Evolutionary conservation across 345 rosid genomes (phyloP), one percentile per base, ranked within the genome.

Genomic region (Cardiospermum halicacabum): DNA sequence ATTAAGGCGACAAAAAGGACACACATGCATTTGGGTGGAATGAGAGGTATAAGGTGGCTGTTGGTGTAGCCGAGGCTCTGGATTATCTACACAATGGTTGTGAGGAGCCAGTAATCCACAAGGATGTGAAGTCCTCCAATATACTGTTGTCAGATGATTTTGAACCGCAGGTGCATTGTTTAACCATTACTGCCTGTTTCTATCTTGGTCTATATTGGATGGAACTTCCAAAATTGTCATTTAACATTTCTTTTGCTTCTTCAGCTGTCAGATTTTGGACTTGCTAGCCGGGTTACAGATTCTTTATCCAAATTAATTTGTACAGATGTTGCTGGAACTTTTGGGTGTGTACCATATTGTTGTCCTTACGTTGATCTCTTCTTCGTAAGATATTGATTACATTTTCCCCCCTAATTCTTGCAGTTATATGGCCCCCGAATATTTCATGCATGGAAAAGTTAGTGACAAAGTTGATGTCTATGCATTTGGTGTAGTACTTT

Each of bases 401-500:
- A 56, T 55, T 62, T 26, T 28, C 25, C 53, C 42, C 65, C 21
- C n/a, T n/a, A n/a, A n/a, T n/a, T 72, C 9, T 73, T 60, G 69
- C 86, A 94, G 99, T 68, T 94, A 94, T 75, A 75, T 94, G 85
- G 99, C 99, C 74, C 99, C 99, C 24, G 99, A 94, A 72, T 94
- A 91, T 76, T 85, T 94, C 70, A 81, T 85, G 96, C 85, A 91
- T 24, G 99, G 99, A 42, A 89, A 82, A 82, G 85, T 94, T 73
- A 91, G 89, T 31, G 91, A 94, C 79, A 91, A 83, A 80, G 78
- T 91, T 30, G 99, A 94, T 79, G 97, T 94, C 32, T 94, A 89
- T 74, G 96, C 99, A 45, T 85, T 82, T 74, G 99, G 99, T 53
- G 92, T 94, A 62, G 95, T 94, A 68, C 81, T 91, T 47, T 92